Base-by-base conservation (phyloP, 1,284 basidiomycete species). In the Kwoniella shivajii region DNA sequence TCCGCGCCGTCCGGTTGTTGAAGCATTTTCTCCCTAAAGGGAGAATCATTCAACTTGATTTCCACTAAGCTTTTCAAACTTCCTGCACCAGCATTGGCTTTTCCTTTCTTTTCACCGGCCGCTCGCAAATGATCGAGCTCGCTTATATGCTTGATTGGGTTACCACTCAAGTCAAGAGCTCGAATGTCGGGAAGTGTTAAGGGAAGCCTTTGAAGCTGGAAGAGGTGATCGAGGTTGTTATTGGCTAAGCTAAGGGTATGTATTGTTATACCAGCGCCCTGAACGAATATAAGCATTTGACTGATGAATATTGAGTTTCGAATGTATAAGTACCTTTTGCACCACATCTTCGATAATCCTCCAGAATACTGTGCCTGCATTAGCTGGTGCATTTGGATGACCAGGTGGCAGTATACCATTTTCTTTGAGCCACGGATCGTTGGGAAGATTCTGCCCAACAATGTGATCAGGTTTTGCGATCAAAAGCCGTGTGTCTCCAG, bases 131-230 rank as follows among this genome's bases (percentile, higher is more conserved):
- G 54, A 45, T 69, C 67, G 27, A 76, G 65, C 53, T 71, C 68
- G 36, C 59, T 44, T 31, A 66, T 55, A 24, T 52, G 41, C 27
- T 44, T 49, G 54, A 76, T 69, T 2, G 72, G 72, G 57, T 78
- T 78, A 52, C 68, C 58, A 50, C 70, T 73, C 27, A 78, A 67
- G 51, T 78, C 75, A 16, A 78, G 66, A 4, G 74, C 74, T 29
- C 73, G 68, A 51, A 78, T 66, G 54, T 76, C 56, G 10, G 75
- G 75, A 6, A 78, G 61, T 31, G 49, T 67, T 20, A 60, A 42
- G 9, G 74, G 67, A 10, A 78, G 65, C 18, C 60, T 62, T 18
- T 60, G 50, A 11, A 78, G 67, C 31, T 72, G 69, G 18, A 43
- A n/a, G 13, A 76, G 62, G 44, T 60, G 54, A 31, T 47, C 31